Evolutionary conservation across 441 rosid genomes (phyloP).

Genomic region (Pelargonium fulgidum): DNA sequence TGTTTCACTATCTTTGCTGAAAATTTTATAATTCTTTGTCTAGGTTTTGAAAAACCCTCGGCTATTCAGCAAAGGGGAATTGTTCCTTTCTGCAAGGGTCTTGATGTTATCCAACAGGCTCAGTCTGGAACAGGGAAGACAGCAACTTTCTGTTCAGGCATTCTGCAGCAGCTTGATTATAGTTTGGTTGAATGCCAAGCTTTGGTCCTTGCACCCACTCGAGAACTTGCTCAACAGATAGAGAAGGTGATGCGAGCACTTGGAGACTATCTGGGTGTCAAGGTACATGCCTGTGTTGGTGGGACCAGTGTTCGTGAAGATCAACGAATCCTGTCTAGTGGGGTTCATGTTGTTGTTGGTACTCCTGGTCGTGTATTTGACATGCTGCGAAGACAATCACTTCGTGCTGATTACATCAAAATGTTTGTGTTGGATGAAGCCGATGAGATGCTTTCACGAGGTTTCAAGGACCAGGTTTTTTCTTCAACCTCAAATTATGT

Average conservation of each 20-base stretch:
- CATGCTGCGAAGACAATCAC: constrained; percentile 69
- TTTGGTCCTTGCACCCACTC: constrained; percentile 67
- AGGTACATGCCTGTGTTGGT: constrained; percentile 87
- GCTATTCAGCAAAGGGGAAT: constrained; percentile 90
- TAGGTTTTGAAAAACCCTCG: constrained; percentile 74
- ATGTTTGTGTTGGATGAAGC: constrained; percentile 83
- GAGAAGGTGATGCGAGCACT: constrained; percentile 87
- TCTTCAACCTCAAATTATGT: neutral
- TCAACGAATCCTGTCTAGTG: constrained; percentile 60
- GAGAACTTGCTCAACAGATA: constrained; percentile 77
- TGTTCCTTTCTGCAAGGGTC: constrained; percentile 83
- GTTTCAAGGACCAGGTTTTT: constrained; percentile 73
- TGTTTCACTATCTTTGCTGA: neutral
- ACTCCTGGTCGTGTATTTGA: constrained; percentile 88
- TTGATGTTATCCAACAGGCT: constrained; percentile 84
- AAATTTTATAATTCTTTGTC: neutral
- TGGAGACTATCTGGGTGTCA: constrained; percentile 75
- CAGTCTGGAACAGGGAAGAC: constrained; percentile 84
- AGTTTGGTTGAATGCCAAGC: constrained; percentile 66
- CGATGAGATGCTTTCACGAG: constrained; percentile 78
- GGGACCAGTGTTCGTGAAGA: constrained; percentile 80
- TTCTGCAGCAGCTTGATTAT: constrained; percentile 67
- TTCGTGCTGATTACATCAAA: constrained; percentile 58
- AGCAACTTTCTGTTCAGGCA: constrained; percentile 80
- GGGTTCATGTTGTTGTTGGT: constrained; percentile 81